Conservation (phyloP, 2,329 filamentous ascomycete species). For the Cryphonectria parasitica region DNA sequence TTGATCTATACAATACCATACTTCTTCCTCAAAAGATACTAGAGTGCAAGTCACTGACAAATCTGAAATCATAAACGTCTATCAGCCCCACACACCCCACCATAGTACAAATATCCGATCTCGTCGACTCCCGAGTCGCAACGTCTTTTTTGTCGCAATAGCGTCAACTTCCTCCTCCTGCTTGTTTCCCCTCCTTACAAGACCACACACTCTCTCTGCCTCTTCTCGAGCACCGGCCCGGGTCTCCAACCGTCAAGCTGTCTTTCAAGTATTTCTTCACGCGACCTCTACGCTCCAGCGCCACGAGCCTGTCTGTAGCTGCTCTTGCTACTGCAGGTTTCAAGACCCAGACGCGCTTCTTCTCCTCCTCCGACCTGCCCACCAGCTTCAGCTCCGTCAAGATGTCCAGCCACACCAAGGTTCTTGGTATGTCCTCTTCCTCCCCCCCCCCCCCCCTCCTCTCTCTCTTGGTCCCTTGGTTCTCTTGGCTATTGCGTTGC, state of each 20-base stretch:
- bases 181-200: not conserved
- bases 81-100: slow-evolving; percentile 7
- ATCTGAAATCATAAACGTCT: slow-evolving; percentile 7
- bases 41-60: slow-evolving; percentile 4
- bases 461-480: slow-evolving; percentile 1
- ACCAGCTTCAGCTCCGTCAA: slow-evolving; percentile 54
- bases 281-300: slow-evolving; percentile 75
- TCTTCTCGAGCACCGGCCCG: slow-evolving; percentile 2
- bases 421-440: slow-evolving; percentile 71
- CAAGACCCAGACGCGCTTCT: slow-evolving; percentile 48
- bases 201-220: not conserved
- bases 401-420: slow-evolving; percentile 79
- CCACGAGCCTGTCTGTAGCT: slow-evolving; percentile 72
- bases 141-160: not conserved
- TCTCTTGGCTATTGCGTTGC: not conserved
- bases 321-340: slow-evolving; percentile 69
- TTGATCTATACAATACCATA: not conserved
- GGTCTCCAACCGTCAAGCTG: slow-evolving; percentile 72
- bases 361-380: slow-evolving; percentile 40
- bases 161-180: not conserved
- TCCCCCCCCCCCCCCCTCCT: slow-evolving; percentile 7
- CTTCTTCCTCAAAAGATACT: not conserved
- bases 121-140: slow-evolving; percentile 1
- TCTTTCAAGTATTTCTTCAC: slow-evolving; percentile 78
- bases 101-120: slow-evolving; percentile 12